Base-by-base conservation (phyloP, 1,284 basidiomycete genomes). In the Thecaphora frezii region DNA sequence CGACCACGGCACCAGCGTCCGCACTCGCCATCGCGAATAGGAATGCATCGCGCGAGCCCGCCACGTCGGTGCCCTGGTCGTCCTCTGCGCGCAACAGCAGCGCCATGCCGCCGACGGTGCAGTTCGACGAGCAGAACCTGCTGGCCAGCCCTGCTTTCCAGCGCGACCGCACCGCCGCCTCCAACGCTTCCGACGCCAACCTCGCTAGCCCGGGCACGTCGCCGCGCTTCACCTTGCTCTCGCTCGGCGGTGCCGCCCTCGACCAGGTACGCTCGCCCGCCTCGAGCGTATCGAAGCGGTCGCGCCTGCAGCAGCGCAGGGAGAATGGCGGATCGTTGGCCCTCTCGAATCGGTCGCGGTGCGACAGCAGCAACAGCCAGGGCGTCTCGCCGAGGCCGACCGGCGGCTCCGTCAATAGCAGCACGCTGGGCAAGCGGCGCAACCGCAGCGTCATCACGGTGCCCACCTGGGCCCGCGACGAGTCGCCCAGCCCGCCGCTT, bases 391-490 rank as follows among this genome's bases (percentile, higher is more conserved):
- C 19, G 12, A 41, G n/a, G n/a, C 38, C 28, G 7, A 28, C 7
- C 28, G 7, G 7, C 28, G 28, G 28, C 28, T 28, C 28, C 28
- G 5, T 13, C 7, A 7, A 28, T 18, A 39, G 37, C 7, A 14
- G 9, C 19, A 10, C 19, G 10, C 22, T 21, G 39, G 22, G 5
- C 4, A 41, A 21, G 22, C 12, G 22, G 19, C 16, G n/a, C 9
- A 41, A 41, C 39, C 21, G 22, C 19, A 7, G 9, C 8, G 39
- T 67, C 44, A 51, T 63, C 48, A 67, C 65, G 9, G 54, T 63
- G 1, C 65, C 65, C 0, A 54, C 61, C 7, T 70, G 68, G 68
- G 68, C 68, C 23, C 54, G 68, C 18, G 65, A 70, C 24, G 65
- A 70, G 30, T 60, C 57, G 25, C 60, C 60, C 0, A 68, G 60